Evolutionary conservation across 108 stramenopile genomes (phyloP), one percentile per base, ranked within the genome.

Genomic region (Skeletonema costatum): DNA sequence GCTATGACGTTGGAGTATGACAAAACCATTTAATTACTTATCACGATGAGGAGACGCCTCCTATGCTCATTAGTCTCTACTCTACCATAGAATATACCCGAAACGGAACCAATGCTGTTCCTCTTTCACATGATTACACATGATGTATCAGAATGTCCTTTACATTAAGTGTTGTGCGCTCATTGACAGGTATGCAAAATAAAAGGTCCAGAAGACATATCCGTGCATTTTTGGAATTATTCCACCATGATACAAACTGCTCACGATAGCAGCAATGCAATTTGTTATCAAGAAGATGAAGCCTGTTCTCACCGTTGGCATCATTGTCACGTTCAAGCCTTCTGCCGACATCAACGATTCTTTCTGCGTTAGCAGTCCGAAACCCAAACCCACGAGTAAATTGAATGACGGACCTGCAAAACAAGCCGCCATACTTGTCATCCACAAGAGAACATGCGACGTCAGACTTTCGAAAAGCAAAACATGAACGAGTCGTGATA

Each of bases 401-500:
- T 98, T 98, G 86, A 98, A 98, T 8, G 96, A 83, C 25, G 98
- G 98, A 16, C 98, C 97, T 0, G 93, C 98, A 87, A 96, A 97
- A 51, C 95, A 96, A 4, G 91, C 91, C 12, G 90, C 90, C 77
- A 78, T 73, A 17, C 71, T 70, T 31, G 30, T 3, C 32, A 64
- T 3, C 63, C 4, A 64, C 30, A 64, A 2, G 1, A 66, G 38
- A 19, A n/a, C 17, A 44, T 41, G 25, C 17, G 25, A 50, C 48
- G 31, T 25, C 10, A 14, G 11, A 25, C 25, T 25, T 25, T 25
- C 31, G 17, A 36, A 36, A 5, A 36, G 6, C 35, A 36, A 6
- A 6, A 36, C 25, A 36, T 36, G 4, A 5, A 36, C 35, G 6
- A 36, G 35, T 36, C 35, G 35, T 36, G 35, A 36, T 36, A 36